Evolutionary conservation across 176 grass and related monocot species (phyloP).

Genomic region (Panicum miliaceum): DNA sequence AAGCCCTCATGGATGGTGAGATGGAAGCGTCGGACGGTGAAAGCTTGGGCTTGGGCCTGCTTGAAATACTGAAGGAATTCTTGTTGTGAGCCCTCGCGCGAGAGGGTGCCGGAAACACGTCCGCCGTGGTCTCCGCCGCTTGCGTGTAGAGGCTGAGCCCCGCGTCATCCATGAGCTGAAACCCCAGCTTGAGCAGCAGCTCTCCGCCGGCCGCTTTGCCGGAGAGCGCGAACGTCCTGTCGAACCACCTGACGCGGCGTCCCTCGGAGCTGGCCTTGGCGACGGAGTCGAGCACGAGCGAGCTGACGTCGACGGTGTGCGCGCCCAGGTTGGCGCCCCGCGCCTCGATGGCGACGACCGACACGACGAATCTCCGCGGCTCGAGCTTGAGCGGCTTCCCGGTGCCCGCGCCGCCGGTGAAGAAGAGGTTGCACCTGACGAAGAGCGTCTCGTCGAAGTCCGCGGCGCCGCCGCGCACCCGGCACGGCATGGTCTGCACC

Average conservation of each 20-base stretch:
- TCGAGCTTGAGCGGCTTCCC: conserved; percentile 75
- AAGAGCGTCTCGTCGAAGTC: conserved; percentile 88
- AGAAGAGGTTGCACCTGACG: conserved; percentile 73
- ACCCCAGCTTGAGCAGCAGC: conserved; percentile 66
- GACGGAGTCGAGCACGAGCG: conserved; percentile 72
- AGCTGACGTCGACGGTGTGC: conserved; percentile 68
- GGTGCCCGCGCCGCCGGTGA: conserved; percentile 61
- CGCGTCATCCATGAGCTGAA: conserved; percentile 85
- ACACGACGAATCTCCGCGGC: conserved; percentile 66
- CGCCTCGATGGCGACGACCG: conserved; percentile 54
- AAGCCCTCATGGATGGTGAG: conserved; percentile 55
- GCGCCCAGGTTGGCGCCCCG: conserved; percentile 54
- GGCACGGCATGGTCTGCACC: conserved; percentile 74
- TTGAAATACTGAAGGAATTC: conserved; percentile 62
- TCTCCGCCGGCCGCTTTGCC: conserved; percentile 74
- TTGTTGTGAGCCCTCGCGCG: conserved; percentile 61
- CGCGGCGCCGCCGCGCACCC: conserved; percentile 52
- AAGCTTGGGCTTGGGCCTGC: conserved; percentile 23
- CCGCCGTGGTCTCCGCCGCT: neutral
- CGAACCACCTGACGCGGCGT: conserved; percentile 61
- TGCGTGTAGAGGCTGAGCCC: conserved; percentile 60
- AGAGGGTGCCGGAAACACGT: neutral
- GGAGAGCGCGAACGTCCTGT: conserved; percentile 53
- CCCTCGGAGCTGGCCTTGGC: conserved; percentile 59
- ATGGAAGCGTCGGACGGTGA: conserved; percentile 46